A percentile compares a stretch with the other conserved stretches of the same genome.
Conservation (phyloP, 495 filamentous ascomycete genomes). For the Neurospora sp. region DNA sequence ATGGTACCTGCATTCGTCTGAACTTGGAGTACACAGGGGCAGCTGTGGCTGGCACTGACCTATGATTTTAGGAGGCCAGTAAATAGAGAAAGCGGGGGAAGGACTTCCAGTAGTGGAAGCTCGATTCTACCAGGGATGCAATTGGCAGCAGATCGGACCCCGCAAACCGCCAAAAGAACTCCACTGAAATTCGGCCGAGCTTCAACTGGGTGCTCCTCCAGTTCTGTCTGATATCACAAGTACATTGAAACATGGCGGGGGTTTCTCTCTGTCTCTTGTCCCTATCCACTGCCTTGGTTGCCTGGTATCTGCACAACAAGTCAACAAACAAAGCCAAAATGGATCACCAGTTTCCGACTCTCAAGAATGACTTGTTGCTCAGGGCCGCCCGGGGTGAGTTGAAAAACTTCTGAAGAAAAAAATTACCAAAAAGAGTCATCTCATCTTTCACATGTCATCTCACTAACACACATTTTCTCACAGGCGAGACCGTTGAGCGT, state of each 20-base stretch:
- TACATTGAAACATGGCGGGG: neutral
- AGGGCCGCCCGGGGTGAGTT: conserved; percentile 74
- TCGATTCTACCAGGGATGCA: neutral
- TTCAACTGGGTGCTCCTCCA: neutral
- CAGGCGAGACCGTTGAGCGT: conserved; percentile 81
- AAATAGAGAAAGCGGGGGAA: neutral
- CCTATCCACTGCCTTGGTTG: neutral
- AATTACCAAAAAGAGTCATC: no score
- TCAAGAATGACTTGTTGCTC: conserved; percentile 85
- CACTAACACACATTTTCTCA: neutral
- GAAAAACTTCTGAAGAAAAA: neutral
- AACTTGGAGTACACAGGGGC: neutral
- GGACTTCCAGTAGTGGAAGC: neutral
- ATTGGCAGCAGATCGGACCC: neutral
- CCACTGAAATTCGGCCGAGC: neutral
- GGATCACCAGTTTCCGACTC: conserved; percentile 58
- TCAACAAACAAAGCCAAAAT: conserved; percentile 23
- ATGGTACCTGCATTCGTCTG: neutral
- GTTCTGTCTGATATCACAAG: neutral
- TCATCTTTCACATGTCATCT: neutral
- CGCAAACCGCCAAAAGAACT: neutral
- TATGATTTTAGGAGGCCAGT: no score
- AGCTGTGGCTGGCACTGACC: no score
- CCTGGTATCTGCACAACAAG: neutral
- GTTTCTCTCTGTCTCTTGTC: neutral